Conservation (phyloP, 2,329 filamentous ascomycete genomes). For the Zymoseptoria crescenta region DNA sequence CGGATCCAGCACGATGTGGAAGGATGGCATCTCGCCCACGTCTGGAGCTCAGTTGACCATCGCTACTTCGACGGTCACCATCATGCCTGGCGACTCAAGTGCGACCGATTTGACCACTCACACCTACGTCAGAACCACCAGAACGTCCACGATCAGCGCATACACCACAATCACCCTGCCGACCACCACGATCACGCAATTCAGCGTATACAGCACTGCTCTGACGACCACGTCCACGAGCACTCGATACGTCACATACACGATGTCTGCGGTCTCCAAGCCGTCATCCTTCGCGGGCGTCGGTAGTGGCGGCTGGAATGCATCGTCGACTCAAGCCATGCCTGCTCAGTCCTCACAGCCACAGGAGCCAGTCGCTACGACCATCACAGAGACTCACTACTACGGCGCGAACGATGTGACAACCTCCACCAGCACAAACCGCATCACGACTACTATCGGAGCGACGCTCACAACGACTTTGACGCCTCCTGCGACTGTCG, state of each 20-base stretch:
- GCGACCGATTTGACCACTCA: constrained; percentile 5
- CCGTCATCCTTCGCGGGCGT: constrained; percentile 19
- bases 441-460: constrained; percentile 22
- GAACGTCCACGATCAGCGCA: constrained; percentile 8
- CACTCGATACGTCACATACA: constrained; percentile 21
- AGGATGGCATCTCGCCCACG: constrained; percentile 20
- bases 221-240: constrained; percentile 23
- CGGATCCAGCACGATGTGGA: constrained; percentile 21
- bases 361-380: constrained; percentile 3
- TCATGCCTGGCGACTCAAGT: constrained; percentile 9
- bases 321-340: constrained; percentile 6
- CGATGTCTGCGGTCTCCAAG: constrained; percentile 13
- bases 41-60: constrained; percentile 18
- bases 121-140: constrained; percentile 7
- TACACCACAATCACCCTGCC: constrained; percentile 17
- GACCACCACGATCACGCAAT: constrained; percentile 22
- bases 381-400: constrained; percentile 20
- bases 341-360: neutral
- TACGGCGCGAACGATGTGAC: constrained; percentile 20
- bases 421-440: constrained; percentile 21
- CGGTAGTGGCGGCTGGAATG: constrained; percentile 24
- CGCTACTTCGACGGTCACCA: constrained; percentile 16
- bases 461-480: constrained; percentile 12
- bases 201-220: constrained; percentile 16
- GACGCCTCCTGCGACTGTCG: constrained; percentile 1